Conservation (phyloP, 2,329 filamentous ascomycete genomes). For the Exophiala bonariae region DNA sequence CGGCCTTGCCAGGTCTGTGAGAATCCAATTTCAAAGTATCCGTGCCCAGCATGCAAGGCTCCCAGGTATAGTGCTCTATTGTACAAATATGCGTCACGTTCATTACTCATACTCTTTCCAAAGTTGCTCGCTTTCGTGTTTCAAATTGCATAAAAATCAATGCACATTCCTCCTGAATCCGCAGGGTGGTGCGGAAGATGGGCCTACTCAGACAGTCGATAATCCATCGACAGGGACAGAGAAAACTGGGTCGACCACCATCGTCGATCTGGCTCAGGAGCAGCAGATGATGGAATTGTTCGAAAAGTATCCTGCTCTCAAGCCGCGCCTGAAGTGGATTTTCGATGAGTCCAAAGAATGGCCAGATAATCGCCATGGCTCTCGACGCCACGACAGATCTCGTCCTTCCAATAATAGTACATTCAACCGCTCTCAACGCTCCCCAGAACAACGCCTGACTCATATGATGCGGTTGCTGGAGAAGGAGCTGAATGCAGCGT, state of each 20-base stretch:
- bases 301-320: slow-evolving; percentile 39
- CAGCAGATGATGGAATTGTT: slow-evolving; percentile 33
- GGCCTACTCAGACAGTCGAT: too few species aligned
- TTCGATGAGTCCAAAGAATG: slow-evolving; percentile 30
- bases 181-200: slow-evolving; percentile 17
- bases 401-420: background rate
- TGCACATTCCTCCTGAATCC: slow-evolving; percentile 33
- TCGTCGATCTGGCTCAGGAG: slow-evolving; percentile 12
- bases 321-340: slow-evolving; percentile 41
- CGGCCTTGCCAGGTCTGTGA: slow-evolving; percentile 32
- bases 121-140: slow-evolving; percentile 49
- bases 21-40: slow-evolving; percentile 32
- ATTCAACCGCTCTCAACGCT: background rate
- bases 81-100: slow-evolving; percentile 1
- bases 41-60: slow-evolving; percentile 31
- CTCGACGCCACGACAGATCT: slow-evolving; percentile 4
- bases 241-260: background rate
- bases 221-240: too few species aligned
- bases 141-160: slow-evolving; percentile 44
- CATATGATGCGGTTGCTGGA: slow-evolving; percentile 12
- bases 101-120: slow-evolving; percentile 9
- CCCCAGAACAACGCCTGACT: slow-evolving; percentile 12
- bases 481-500: slow-evolving; percentile 10
- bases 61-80: slow-evolving; percentile 29
- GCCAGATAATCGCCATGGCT: background rate